phyloP scores from a whole-genome alignment of 176 grass and related monocot genomes.

The Phyllostachys edulis region DNA sequence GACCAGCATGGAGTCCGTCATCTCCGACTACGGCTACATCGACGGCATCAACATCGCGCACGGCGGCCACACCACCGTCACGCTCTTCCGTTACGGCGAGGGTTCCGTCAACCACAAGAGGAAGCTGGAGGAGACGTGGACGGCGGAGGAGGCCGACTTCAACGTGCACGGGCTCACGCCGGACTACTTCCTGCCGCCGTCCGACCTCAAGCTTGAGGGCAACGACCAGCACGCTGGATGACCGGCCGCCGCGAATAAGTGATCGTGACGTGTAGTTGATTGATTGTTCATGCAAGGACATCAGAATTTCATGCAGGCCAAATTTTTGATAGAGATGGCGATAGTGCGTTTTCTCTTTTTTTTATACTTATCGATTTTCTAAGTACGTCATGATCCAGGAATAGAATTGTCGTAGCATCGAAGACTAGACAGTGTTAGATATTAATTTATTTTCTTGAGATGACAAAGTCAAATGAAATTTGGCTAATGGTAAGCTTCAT shows the following conservation, averaged over 20 bases:
- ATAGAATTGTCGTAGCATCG: not conserved
- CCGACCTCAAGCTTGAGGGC: slow-evolving; percentile 57
- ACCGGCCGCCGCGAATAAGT: not conserved
- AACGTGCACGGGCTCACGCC: slow-evolving; percentile 62
- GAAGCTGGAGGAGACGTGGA: slow-evolving; percentile 95
- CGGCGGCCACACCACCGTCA: slow-evolving; percentile 71
- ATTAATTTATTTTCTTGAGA: too few species aligned
- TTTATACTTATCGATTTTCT: not conserved
- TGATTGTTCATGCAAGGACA: not conserved
- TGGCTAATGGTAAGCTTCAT: too few species aligned
- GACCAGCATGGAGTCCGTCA: slow-evolving; percentile 87
- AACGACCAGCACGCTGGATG: slow-evolving; percentile 37
- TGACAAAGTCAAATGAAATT: too few species aligned
- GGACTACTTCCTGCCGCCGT: slow-evolving; percentile 81
- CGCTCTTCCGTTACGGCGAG: slow-evolving; percentile 87
- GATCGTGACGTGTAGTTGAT: not conserved
- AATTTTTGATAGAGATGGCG: not conserved
- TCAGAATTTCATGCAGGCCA: not conserved
- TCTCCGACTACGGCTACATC: slow-evolving; percentile 82
- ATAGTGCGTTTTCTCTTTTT: not conserved
- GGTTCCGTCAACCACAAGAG: slow-evolving; percentile 93
- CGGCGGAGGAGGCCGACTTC: slow-evolving; percentile 93
- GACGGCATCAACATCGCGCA: slow-evolving; percentile 89
- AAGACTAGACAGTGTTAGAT: too few species aligned
- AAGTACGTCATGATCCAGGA: slow-evolving; percentile 11